Evolutionary conservation across 305 asterid genomes (phyloP), one percentile per base, ranked within the genome.

Genomic region (Solanum hybrid): DNA sequence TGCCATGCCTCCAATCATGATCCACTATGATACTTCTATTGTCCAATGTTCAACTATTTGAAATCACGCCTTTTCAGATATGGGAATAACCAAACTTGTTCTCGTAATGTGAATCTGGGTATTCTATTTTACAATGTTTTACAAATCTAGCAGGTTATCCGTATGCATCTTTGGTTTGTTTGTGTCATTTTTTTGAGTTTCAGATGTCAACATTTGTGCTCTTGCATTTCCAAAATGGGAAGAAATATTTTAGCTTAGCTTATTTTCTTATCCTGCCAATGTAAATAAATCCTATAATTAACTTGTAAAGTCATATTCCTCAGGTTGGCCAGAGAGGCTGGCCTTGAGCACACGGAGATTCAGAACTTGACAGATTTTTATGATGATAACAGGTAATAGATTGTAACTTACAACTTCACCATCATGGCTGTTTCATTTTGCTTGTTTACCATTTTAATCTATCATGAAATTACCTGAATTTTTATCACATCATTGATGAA

Each of bases 241-340:
- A 26, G 35, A 64, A 46, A 35, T 46, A 77, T 13, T 20, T 31
- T 13, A 22, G 16, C 22, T 34, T 20, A 9, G 32, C 24, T 76
- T 31, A 22, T 31, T 76, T 75, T 46, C 17, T 56, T 88, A 29
- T 88, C 22, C 16, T 36, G 72, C 20, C 85, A 40, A 66, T 42
- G 37, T 75, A 22, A 40, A 5, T 29, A 76, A 86, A 79, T 64
- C 84, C 51, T 88, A 16, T 87, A 71, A 86, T 79, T 89, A 88
- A 42, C 56, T 85, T 88, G 34, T 88, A 88, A 69, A 88, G 37
- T 51, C 89, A 86, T 16, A 91, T 80, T 91, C 85, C 89, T 91
- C 93, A 97, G 99, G 96, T 96, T 96, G 96, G 99, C 99, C 88
- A 94, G 99, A 92, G 99, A 96, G 79, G 97, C 98, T 92, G 99